A percentile compares a stretch with the other conserved stretches of the same genome.
phyloP scores from a whole-genome alignment of 495 filamentous ascomycete genomes.

The Podospora didyma region DNA sequence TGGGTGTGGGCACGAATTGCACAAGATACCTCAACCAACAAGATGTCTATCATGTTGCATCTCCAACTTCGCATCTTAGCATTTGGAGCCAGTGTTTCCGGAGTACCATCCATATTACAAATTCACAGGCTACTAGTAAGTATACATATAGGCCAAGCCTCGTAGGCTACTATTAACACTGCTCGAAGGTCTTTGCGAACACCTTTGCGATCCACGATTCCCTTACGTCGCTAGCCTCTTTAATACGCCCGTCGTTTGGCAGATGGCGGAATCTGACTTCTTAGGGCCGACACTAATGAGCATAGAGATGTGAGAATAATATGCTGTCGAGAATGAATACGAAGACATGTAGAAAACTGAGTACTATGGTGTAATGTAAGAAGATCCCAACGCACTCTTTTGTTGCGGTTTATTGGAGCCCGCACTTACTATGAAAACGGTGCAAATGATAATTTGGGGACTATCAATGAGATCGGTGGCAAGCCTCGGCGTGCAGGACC shows the following conservation, averaged over 20 bases:
- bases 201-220: not conserved
- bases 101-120: not conserved
- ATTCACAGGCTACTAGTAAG: not conserved
- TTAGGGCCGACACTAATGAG: not conserved
- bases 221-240: not conserved
- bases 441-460: not conserved
- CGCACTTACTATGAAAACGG: not conserved
- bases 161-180: not conserved
- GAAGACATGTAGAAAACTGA: not conserved
- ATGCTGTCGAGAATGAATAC: not conserved
- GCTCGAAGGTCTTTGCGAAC: not conserved
- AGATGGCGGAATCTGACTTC: not conserved
- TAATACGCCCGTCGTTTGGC: not conserved
- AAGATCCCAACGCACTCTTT: not conserved
- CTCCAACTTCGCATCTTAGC: not conserved
- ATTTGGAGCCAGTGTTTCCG: not conserved
- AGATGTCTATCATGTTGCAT: not conserved
- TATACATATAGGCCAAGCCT: not conserved
- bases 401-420: not conserved
- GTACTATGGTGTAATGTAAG: not conserved
- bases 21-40: not conserved
- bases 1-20: not conserved
- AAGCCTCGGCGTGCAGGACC: not conserved
- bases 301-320: not conserved
- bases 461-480: not conserved